A percentile compares a stretch with the other conserved stretches of the same genome.
These are phyloP conservation scores for Chrysanthemum makinoi DNA, from an alignment of 129 eudicot species.

Conservation along the genomic window DNA sequence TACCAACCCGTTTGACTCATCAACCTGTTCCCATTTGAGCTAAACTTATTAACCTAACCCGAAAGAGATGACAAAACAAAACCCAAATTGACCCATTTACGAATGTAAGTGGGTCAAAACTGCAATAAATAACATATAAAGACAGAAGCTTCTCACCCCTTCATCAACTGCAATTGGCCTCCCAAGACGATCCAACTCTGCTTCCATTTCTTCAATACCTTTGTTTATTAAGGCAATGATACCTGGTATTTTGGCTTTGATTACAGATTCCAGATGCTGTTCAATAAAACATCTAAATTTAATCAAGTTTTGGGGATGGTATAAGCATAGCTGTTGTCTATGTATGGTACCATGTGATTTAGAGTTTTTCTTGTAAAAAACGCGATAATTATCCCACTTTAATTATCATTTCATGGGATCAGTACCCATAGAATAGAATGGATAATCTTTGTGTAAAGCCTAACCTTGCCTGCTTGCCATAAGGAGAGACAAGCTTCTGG, in stretches of 20 bases:
- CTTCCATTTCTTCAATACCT: constrained; percentile 81
- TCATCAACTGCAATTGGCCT: constrained; percentile 81
- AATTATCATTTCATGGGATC: too few species aligned
- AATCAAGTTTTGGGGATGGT: constrained; percentile 15
- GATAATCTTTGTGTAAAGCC: too few species aligned
- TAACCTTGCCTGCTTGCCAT: too few species aligned
- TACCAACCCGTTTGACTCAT: too few species aligned
- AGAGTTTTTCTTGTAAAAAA: too few species aligned
- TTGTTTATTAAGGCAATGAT: constrained; percentile 74
- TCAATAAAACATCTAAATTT: constrained; percentile 10
- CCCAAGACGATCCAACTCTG: constrained; percentile 81
- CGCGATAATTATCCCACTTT: too few species aligned
- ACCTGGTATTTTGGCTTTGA: constrained; percentile 79
- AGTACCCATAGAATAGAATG: too few species aligned
- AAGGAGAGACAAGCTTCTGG: too few species aligned
- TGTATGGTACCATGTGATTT: too few species aligned
- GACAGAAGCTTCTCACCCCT: constrained; percentile 54
- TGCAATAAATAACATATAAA: background rate
- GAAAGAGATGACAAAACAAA: constrained; percentile 40
- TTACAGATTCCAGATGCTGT: constrained; percentile 83
- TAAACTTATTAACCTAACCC: constrained; percentile 36
- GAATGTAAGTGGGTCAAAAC: background rate
- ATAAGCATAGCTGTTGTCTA: background rate
- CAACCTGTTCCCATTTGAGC: too few species aligned
- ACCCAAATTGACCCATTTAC: background rate